Evolutionary conservation across 768 basidiomycete species (phyloP), one percentile per base, ranked within the genome.

Genomic region (Suillus bovinus): DNA sequence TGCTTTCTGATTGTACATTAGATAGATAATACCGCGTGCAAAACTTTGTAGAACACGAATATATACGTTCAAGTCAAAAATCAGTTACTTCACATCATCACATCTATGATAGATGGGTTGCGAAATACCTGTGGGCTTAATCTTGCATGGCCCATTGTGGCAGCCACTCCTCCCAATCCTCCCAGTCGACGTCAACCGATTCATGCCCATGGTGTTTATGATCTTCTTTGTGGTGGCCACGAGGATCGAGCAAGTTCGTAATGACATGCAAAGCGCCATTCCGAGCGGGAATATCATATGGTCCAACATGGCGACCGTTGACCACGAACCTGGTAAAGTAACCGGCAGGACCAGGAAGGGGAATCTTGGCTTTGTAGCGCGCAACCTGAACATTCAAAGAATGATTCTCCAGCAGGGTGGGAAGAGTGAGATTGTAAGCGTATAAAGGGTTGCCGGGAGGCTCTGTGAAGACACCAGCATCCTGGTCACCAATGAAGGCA

Each of bases 241-340:
- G 74, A 29, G 83, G 82, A 68, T 81, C 75, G 34, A 84, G 70
- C 16, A 85, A 57, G 59, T 67, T 68, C 52, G 74, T 67, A 52
- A 85, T 67, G 46, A 81, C 76, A 68, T 89, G 86, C 36, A 84
- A 71, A 27, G 82, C 87, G 36, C 86, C 87, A 66, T 89, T 88
- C 34, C 82, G 72, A 10, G 80, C 78, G 5, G 82, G 80, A 22
- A 84, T 71, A 66, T 89, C 87, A 36, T 77, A 71, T 9, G 78
- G 63, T 29, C 67, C 64, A 33, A 82, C 81, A 5, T 58, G 58
- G 14, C 70, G 73, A 16, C 78, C 75, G 49, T 84, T 80, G 52
- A 79, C 81, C 47, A 69, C 70, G 39, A 83, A 64, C 59, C 71
- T 74, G 10, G 81, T 84, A 49, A 76, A 64, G 46, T 74, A 74